Evolutionary conservation across 352 stramenopile genomes (phyloP).

Genomic region (Pythium aquatile): DNA sequence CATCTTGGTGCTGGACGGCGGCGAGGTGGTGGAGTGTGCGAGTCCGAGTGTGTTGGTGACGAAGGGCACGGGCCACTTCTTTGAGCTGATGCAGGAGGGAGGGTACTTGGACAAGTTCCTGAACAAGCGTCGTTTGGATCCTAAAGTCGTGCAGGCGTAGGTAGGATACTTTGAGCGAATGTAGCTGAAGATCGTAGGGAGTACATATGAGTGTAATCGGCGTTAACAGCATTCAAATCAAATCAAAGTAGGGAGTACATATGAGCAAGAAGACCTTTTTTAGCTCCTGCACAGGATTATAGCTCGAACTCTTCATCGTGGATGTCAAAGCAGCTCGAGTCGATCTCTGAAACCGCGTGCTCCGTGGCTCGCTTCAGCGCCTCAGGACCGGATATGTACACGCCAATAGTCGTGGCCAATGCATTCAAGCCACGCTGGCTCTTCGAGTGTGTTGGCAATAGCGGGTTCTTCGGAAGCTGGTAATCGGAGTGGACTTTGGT

Average conservation of each 20-base stretch:
- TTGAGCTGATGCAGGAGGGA: slow-evolving; percentile 40
- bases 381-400: slow-evolving; percentile 23
- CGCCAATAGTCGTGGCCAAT: slow-evolving; percentile 9
- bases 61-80: slow-evolving; percentile 40
- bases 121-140: neutral
- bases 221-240: too few relatives aligned
- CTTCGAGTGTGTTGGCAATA: neutral
- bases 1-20: slow-evolving; percentile 79
- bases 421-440: neutral
- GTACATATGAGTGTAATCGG: too few relatives aligned
- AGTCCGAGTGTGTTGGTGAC: slow-evolving; percentile 56
- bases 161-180: too few relatives aligned
- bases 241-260: too few relatives aligned
- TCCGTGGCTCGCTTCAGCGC: slow-evolving; percentile 22
- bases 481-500: slow-evolving; percentile 6
- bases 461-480: neutral
- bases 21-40: slow-evolving; percentile 78
- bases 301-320: slow-evolving; percentile 26
- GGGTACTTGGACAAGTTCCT: slow-evolving; percentile 40
- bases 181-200: too few relatives aligned
- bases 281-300: neutral
- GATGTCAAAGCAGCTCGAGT: slow-evolving; percentile 20
- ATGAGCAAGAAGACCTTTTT: too few relatives aligned
- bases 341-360: slow-evolving; percentile 8
- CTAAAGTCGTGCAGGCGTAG: too few relatives aligned